Conservation (phyloP, 257 asterid species). For the Coffea canephora region DNA sequence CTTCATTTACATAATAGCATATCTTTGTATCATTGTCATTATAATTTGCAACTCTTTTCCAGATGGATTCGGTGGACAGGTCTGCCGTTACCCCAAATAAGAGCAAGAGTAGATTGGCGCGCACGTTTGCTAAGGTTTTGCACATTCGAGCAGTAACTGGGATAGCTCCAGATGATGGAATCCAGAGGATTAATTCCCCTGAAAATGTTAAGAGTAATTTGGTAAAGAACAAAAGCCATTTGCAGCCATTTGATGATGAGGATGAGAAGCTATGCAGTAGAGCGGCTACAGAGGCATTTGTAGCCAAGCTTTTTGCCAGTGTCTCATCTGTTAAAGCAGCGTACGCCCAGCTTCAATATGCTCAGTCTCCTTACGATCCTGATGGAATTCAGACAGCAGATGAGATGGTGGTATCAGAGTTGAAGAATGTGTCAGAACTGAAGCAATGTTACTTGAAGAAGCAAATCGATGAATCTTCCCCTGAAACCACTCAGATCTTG, state of each 20-base stretch:
- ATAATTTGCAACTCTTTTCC: conserved; percentile 24
- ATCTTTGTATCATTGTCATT: not conserved
- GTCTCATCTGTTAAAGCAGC: conserved; percentile 71
- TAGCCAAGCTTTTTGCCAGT: conserved; percentile 72
- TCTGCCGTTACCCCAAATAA: conserved; percentile 46
- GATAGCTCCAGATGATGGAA: conserved; percentile 33
- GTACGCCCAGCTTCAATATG: conserved; percentile 64
- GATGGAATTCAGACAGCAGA: conserved; percentile 83
- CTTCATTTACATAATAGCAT: not conserved
- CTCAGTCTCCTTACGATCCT: conserved; percentile 80
- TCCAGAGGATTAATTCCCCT: conserved; percentile 25
- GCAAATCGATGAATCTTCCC: conserved; percentile 45
- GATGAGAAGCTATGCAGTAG: conserved; percentile 29
- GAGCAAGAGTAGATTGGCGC: conserved; percentile 51
- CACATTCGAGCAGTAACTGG: conserved; percentile 46
- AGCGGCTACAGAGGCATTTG: conserved; percentile 51
- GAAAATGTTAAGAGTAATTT: conserved; percentile 29
- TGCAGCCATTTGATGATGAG: conserved; percentile 17
- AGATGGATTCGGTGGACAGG: conserved; percentile 63
- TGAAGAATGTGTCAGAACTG: conserved; percentile 61
- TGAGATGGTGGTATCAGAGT: conserved; percentile 51
- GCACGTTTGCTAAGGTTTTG: conserved; percentile 69
- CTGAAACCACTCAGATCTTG: conserved; percentile 40
- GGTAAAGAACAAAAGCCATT: conserved; percentile 9
- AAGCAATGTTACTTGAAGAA: conserved; percentile 64